A percentile compares a stretch with the other conserved stretches of the same genome.
Evolutionary conservation across 495 filamentous ascomycete genomes (phyloP).

Genomic region (Aspergillus cavernicola): DNA sequence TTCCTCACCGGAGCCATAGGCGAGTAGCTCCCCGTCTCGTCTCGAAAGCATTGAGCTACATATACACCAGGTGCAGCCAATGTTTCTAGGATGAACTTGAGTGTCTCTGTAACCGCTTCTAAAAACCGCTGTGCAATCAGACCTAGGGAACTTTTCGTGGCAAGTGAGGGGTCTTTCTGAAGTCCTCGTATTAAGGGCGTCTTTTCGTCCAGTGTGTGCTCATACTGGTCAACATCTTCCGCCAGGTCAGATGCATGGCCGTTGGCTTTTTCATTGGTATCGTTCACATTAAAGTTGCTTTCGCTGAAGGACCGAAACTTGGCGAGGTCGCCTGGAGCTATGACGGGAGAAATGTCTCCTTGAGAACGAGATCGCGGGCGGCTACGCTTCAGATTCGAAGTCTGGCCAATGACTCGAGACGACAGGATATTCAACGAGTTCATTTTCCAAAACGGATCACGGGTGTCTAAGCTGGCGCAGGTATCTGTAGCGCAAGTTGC

Average conservation of each 20-base stretch:
- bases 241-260: constrained; percentile 25
- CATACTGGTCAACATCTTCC: constrained; percentile 30
- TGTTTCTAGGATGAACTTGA: constrained; percentile 73
- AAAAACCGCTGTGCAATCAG: constrained; percentile 43
- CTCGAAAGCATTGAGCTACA: constrained; percentile 73
- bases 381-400: constrained; percentile 40
- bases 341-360: constrained; percentile 48
- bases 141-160: constrained; percentile 49
- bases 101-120: constrained; percentile 58
- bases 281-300: constrained; percentile 33
- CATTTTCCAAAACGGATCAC: constrained; percentile 72
- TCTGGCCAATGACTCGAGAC: constrained; percentile 71
- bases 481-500: constrained; percentile 27
- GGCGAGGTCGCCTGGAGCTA: constrained; percentile 38
- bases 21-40: constrained; percentile 72
- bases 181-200: constrained; percentile 54
- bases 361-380: constrained; percentile 66
- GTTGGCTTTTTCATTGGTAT: constrained; percentile 31
- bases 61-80: constrained; percentile 76
- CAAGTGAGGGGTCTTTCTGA: constrained; percentile 49
- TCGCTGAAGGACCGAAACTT: constrained; percentile 49
- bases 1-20: constrained; percentile 58
- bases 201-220: constrained; percentile 57
- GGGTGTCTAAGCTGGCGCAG: constrained; percentile 40
- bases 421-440: constrained; percentile 97